A percentile compares a stretch with the other conserved stretches of the same genome.
Evolutionary conservation across 1,284 basidiomycete genomes (phyloP).

Genomic region (Apiotrichum laibachii): DNA sequence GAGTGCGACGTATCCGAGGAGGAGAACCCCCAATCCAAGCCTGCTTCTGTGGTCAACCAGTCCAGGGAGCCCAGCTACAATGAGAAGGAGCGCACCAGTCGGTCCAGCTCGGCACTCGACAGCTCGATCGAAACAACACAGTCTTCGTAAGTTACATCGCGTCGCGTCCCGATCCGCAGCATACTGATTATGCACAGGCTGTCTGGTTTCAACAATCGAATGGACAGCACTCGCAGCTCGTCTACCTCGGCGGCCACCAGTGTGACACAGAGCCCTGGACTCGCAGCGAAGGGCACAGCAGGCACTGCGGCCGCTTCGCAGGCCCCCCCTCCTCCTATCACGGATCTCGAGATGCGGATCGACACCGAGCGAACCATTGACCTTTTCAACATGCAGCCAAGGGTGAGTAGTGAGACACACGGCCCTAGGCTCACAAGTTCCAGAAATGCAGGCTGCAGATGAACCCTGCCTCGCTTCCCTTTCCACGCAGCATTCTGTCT

Average conservation of each 20-base stretch:
- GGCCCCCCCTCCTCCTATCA: conserved; percentile 55
- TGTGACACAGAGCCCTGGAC: conserved; percentile 37
- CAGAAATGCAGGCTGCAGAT: conserved; percentile 91
- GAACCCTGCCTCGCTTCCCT: conserved; percentile 72
- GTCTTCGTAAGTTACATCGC: conserved; percentile 32
- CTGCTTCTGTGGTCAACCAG: conserved; percentile 5
- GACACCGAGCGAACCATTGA: conserved; percentile 78
- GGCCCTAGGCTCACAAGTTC: conserved; percentile 12
- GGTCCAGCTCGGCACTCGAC: conserved; percentile 38
- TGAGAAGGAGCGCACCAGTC: conserved; percentile 36
- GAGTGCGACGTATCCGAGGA: conserved; percentile 47
- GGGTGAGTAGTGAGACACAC: conserved; percentile 57
- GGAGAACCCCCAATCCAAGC: conserved; percentile 14
- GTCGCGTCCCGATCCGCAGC: background rate
- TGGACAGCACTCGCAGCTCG: conserved; percentile 40
- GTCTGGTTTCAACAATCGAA: conserved; percentile 46
- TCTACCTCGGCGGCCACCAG: conserved; percentile 41
- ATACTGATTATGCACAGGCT: conserved; percentile 27
- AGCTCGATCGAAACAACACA: conserved; percentile 42
- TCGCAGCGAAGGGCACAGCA: conserved; percentile 22
- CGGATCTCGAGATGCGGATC: conserved; percentile 77
- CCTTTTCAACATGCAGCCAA: conserved; percentile 93
- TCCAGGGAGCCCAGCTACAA: conserved; percentile 32
- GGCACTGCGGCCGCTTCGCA: background rate
- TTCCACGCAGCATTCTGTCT: conserved; percentile 72